phyloP scores from a whole-genome alignment of 176 grass and related monocot genomes.

The Poa pratensis region DNA sequence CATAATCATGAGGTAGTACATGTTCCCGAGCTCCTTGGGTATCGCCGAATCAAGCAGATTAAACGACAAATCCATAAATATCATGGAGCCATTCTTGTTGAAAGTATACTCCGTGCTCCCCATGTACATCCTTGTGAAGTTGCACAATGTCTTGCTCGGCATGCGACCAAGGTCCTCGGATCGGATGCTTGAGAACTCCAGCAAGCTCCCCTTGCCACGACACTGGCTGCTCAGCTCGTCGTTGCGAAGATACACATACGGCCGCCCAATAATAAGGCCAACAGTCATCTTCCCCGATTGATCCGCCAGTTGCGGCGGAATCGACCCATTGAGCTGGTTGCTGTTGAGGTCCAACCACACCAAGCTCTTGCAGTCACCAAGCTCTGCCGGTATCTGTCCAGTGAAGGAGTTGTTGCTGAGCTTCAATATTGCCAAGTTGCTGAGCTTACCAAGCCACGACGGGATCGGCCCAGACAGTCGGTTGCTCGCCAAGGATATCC shows the following conservation, averaged over 20 bases:
- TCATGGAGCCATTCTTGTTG: constrained; percentile 95
- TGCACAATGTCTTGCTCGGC: constrained; percentile 77
- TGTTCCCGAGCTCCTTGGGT: constrained; percentile 72
- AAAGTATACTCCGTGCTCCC: constrained; percentile 89
- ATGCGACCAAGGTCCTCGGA: constrained; percentile 72
- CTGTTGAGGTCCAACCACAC: constrained; percentile 90
- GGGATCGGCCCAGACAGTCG: constrained; percentile 74
- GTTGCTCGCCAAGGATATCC: constrained; percentile 95
- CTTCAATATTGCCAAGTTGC: constrained; percentile 80
- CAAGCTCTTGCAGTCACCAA: constrained; percentile 92
- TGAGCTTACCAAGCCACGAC: constrained; percentile 78
- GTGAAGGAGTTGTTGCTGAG: constrained; percentile 91
- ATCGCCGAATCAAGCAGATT: constrained; percentile 78
- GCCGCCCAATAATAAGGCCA: constrained; percentile 71
- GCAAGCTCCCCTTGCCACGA: constrained; percentile 75
- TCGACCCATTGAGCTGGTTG: constrained; percentile 82
- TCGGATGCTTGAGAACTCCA: constrained; percentile 88
- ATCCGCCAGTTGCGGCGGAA: constrained; percentile 64
- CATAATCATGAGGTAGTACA: constrained; percentile 96
- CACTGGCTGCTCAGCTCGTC: constrained; percentile 82
- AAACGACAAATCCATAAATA: constrained; percentile 91
- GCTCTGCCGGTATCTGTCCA: constrained; percentile 71
- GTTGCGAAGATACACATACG: constrained; percentile 86
- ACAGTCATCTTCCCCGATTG: constrained; percentile 83
- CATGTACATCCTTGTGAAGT: constrained; percentile 87